phyloP scores from a whole-genome alignment of 2,329 filamentous ascomycete species.

The Hypomyces perniciosus region DNA sequence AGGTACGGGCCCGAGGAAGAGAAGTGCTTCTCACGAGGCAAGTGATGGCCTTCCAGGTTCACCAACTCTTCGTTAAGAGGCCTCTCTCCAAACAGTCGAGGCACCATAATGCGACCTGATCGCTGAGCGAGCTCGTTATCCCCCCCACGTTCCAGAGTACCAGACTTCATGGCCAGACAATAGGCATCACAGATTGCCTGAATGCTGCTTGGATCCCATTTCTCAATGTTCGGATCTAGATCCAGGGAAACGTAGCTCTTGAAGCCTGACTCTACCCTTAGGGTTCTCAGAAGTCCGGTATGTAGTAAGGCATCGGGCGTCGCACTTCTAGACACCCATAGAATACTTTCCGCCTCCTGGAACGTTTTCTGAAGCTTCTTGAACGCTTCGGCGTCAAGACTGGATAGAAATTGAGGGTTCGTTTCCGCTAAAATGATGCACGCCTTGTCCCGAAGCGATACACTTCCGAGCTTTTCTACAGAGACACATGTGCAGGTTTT shows the following conservation, averaged over 20 bases:
- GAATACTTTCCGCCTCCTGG: not conserved
- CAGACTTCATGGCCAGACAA: not conserved
- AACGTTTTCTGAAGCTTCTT: not conserved
- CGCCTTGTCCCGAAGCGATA: not conserved
- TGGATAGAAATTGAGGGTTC: not conserved
- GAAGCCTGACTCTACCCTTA: constrained; percentile 10
- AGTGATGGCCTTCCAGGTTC: not conserved
- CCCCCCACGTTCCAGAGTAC: not conserved
- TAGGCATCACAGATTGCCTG: not conserved
- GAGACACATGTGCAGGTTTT: not conserved
- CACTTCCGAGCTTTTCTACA: not conserved
- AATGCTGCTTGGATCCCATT: not conserved
- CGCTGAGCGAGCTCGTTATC: not conserved
- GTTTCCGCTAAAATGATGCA: not conserved
- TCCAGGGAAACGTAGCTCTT: constrained; percentile 14
- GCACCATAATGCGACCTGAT: not conserved
- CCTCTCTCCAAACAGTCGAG: not conserved
- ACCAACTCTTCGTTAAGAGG: not conserved
- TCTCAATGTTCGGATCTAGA: not conserved
- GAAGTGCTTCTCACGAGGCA: not conserved
- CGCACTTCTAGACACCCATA: not conserved
- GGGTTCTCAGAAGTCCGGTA: constrained; percentile 12
- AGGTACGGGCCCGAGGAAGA: not conserved
- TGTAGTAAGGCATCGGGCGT: constrained; percentile 3
- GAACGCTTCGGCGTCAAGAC: not conserved